Base-by-base conservation (phyloP, 371 early-diverging fungal genomes). In the Apophysomyces ossiformis region DNA sequence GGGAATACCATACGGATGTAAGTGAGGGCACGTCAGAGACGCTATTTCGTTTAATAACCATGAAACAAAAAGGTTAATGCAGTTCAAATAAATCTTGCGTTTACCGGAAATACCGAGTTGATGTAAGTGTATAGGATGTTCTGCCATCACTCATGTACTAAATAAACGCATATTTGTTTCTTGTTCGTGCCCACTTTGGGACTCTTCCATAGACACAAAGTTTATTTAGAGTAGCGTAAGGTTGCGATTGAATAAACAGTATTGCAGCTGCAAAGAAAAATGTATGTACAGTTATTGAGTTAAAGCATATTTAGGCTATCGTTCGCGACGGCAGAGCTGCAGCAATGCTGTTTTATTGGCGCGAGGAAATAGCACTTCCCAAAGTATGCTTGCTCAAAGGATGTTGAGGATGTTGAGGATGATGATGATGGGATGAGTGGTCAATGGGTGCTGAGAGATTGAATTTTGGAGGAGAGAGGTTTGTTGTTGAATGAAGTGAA, bases 361-460 rank as follows among this genome's bases (percentile, higher is more conserved):
- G 54, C 54, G 54, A 50, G 7, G 16, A 32, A 16, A 50, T n/a
- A 26, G 35, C 21, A 50, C 35, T 50, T 50, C 21, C 54, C 44
- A 44, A 35, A 7, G 58, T 45, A 47, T 57, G 50, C 61, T 44
- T 61, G 41, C n/a, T 65, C 39, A 11, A 32, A n/a, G 46, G 61
- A 45, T 60, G 63, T 50, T 39, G 60, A 44, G n/a, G 58, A 41
- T 66, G n/a, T n/a, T n/a, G n/a, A n/a, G n/a, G 63, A 18, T 50
- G 45, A 16, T 37, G 46, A 63, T 58, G 58, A 50, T n/a, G 16
- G 21, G 54, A 18, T n/a, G 54, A 9, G 21, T 50, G 54, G 7
- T 50, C 21, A 21, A 50, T 50, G 54, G n/a, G 54, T 5, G 54
- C 21, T 4, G 54, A 50, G 21, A 50, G 54, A 16, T 50, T 50